Conservation (phyloP, 2,329 filamentous ascomycete species). For the Penicillium italicum region DNA sequence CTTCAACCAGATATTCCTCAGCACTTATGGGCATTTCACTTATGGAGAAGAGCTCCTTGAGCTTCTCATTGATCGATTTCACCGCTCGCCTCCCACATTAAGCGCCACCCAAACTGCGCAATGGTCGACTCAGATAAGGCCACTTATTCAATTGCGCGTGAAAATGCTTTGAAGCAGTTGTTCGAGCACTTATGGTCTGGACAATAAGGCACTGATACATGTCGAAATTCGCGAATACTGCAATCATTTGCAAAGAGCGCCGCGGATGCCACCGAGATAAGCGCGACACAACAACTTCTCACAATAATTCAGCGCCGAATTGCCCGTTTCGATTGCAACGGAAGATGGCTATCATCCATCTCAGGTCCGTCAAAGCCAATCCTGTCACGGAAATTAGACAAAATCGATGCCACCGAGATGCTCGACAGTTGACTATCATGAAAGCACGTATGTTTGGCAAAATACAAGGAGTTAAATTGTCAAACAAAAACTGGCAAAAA, state of each 20-base stretch:
- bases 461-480: slow-evolving; percentile 84
- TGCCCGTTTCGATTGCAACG: slow-evolving; percentile 67
- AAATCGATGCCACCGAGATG: slow-evolving; percentile 93
- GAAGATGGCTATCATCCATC: slow-evolving; percentile 56
- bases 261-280: slow-evolving; percentile 7
- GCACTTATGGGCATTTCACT: slow-evolving; percentile 91
- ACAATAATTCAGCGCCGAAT: slow-evolving; percentile 78
- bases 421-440: slow-evolving; percentile 87
- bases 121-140: slow-evolving; percentile 87
- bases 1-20: slow-evolving; percentile 92
- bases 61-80: slow-evolving; percentile 80
- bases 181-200: slow-evolving; percentile 98
- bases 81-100: slow-evolving; percentile 75
- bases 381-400: slow-evolving; percentile 95
- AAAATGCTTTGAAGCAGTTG: slow-evolving; percentile 93
- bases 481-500: slow-evolving; percentile 98
- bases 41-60: slow-evolving; percentile 82
- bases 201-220: slow-evolving; percentile 61
- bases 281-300: slow-evolving; percentile 66
- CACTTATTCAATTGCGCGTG: slow-evolving; percentile 82
- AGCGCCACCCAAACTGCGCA: slow-evolving; percentile 65
- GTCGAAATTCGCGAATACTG: slow-evolving; percentile 74
- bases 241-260: slow-evolving; percentile 66
- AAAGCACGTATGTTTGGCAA: slow-evolving; percentile 86
- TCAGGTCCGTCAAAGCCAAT: slow-evolving; percentile 78